These are phyloP conservation scores for Metschnikowia bowlesiae DNA, from an alignment of 805 yeast species.

Conservation along the genomic window DNA sequence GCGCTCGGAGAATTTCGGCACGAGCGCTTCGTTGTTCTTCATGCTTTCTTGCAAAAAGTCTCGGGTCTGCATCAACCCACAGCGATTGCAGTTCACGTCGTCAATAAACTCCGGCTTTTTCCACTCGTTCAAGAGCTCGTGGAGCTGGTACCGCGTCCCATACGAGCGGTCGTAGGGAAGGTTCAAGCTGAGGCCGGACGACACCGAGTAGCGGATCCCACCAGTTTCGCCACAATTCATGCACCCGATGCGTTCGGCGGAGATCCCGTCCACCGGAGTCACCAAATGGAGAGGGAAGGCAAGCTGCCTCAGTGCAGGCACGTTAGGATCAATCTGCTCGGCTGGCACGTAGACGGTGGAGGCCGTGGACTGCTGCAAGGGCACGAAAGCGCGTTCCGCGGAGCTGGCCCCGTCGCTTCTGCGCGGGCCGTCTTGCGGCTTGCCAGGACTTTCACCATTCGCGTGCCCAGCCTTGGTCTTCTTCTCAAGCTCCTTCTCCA, in stretches of 20 bases:
- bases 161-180: constrained; percentile 48
- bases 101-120: constrained; percentile 78
- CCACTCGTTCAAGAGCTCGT: constrained; percentile 61
- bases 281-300: constrained; percentile 53
- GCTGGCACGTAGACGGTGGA: constrained; percentile 64
- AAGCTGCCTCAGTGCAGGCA: constrained; percentile 38
- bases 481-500: constrained; percentile 51
- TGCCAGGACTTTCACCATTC: no score
- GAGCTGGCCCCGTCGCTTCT: no score
- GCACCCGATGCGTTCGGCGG: constrained; percentile 88
- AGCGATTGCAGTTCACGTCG: constrained; percentile 92
- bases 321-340: constrained; percentile 69
- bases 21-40: constrained; percentile 26
- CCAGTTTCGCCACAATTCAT: constrained; percentile 89
- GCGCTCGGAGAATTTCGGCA: constrained; percentile 27
- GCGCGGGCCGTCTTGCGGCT: no score
- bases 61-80: constrained; percentile 65
- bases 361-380: constrained; percentile 11
- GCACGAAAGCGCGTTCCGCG: constrained; percentile 15
- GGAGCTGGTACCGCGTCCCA: constrained; percentile 34
- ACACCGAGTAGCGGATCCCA: constrained; percentile 78
- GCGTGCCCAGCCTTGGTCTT: background rate
- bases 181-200: constrained; percentile 69
- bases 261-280: constrained; percentile 89
- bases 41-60: constrained; percentile 45